A percentile compares a stretch with the other conserved stretches of the same genome.
Conservation (phyloP, 2,329 filamentous ascomycete species). For the Lasiodiplodia gonubiensis region DNA sequence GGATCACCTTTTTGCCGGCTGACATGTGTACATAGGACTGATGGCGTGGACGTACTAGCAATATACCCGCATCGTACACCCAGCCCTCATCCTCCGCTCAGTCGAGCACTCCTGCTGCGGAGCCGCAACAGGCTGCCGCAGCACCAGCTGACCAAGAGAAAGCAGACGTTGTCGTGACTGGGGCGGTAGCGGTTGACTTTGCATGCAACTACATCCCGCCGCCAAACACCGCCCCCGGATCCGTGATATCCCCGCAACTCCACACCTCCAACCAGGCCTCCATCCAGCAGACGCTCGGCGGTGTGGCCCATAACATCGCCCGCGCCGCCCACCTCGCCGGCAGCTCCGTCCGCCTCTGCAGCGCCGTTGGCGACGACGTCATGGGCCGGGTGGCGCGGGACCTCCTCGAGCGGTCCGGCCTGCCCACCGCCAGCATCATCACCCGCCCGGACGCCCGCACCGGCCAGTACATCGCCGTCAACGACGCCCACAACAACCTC, state of each 20-base stretch:
- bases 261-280: constrained; percentile 86
- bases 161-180: constrained; percentile 79
- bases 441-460: constrained; percentile 62
- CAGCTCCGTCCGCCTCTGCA: constrained; percentile 73
- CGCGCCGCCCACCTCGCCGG: constrained; percentile 76
- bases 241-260: constrained; percentile 56
- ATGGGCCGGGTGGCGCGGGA: constrained; percentile 76
- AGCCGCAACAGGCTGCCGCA: constrained; percentile 2
- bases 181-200: constrained; percentile 87
- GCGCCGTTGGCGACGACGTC: constrained; percentile 78
- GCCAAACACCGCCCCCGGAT: constrained; percentile 41
- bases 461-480: constrained; percentile 90
- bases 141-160: constrained; percentile 30
- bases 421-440: constrained; percentile 68
- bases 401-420: constrained; percentile 64
- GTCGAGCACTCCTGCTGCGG: constrained; percentile 19
- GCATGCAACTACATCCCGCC: constrained; percentile 76
- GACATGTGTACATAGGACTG: constrained; percentile 37
- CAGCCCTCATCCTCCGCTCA: background rate
- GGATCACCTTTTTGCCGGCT: constrained; percentile 11
- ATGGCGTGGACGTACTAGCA: constrained; percentile 24
- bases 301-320: constrained; percentile 91
- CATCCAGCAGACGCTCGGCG: constrained; percentile 84
- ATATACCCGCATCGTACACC: constrained; percentile 26
- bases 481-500: constrained; percentile 81